Evolutionary conservation across 2,329 filamentous ascomycete genomes (phyloP), one percentile per base, ranked within the genome.

Genomic region (Beauveria rudraprayagi): DNA sequence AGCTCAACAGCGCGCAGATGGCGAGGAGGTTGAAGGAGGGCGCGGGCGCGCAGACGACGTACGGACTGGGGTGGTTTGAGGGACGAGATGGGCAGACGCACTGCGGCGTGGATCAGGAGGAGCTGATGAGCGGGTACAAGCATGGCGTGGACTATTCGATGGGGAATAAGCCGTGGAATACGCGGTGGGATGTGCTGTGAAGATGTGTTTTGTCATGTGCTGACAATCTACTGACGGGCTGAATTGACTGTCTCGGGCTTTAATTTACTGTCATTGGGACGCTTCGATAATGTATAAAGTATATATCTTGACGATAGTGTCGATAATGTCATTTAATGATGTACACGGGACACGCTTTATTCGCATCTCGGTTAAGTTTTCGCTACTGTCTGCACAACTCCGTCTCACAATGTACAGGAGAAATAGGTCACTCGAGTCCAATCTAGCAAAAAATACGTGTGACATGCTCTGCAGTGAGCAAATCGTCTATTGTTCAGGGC

Each of bases 91-190:
- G 86, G 3, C 80, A 87, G 71, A 82, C 83, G 64, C 90, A 92
- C 76, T 88, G 88, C 69, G 90, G 89, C 14, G 83, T 93, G 61
- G 90, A 93, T 69, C 81, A 91, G 74, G 89, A 92, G 75, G 86
- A 89, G 70, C 75, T 92, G 67, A 76, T 80, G 63, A 82, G 80
- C 63, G 75, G 72, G 61, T 92, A 91, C 71, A 84, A 82, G 70
- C 86, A 89, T 70, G 87, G 87, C 5, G 71, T 80, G 48, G 77
- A 80, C 61, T 78, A 78, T 37, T 72, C 73, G 17, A 69, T 74
- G 63, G 76, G 77, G 28, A 83, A 80, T 60, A 77, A 80, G 67
- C 82, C 82, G 28, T 85, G 82, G 82, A 71, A 75, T 47, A 72
- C 67, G 48, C 69, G 70, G 61, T 77, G 76, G 76, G 76, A 76